These are phyloP conservation scores for Trichoderma sp. DNA, from an alignment of 2,329 filamentous ascomycete genomes.

Conservation along the genomic window DNA sequence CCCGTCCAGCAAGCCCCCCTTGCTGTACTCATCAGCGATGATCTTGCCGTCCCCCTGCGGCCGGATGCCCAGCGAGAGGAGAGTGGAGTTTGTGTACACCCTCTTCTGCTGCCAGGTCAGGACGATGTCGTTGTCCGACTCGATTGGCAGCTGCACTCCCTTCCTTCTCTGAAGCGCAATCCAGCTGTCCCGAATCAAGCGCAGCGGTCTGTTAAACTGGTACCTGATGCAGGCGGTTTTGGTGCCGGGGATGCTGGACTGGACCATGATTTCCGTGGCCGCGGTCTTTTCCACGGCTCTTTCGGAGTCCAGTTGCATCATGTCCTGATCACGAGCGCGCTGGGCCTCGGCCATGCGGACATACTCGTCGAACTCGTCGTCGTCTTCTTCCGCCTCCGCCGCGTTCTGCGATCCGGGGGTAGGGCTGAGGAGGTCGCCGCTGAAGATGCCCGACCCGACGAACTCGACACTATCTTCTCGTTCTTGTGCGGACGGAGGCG, in stretches of 20 bases:
- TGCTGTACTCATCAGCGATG: constrained; percentile 40
- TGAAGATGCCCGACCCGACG: constrained; percentile 30
- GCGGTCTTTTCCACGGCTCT: constrained; percentile 36
- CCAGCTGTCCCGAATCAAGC: constrained; percentile 70
- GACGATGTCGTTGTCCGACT: constrained; percentile 61
- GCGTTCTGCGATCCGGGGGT: background rate
- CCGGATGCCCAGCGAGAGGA: constrained; percentile 65
- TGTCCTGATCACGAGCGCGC: constrained; percentile 37
- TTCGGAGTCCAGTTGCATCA: constrained; percentile 29
- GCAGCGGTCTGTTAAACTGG: constrained; percentile 67
- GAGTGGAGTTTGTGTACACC: constrained; percentile 76
- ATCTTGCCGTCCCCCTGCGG: constrained; percentile 47
- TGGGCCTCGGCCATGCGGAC: constrained; percentile 46
- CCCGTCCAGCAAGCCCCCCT: constrained; percentile 52
- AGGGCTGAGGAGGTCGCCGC: background rate
- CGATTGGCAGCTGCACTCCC: constrained; percentile 40
- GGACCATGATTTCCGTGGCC: constrained; percentile 50
- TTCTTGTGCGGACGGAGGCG: constrained; percentile 25
- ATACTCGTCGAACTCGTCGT: constrained; percentile 50
- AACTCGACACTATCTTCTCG: constrained; percentile 34
- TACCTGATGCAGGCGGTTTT: constrained; percentile 61
- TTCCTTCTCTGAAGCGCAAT: constrained; percentile 59
- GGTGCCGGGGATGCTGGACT: constrained; percentile 64
- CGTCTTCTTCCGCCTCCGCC: constrained; percentile 7
- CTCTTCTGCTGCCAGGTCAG: constrained; percentile 77